phyloP scores from a whole-genome alignment of 2,329 filamentous ascomycete genomes.

The Alternaria ventricosa region DNA sequence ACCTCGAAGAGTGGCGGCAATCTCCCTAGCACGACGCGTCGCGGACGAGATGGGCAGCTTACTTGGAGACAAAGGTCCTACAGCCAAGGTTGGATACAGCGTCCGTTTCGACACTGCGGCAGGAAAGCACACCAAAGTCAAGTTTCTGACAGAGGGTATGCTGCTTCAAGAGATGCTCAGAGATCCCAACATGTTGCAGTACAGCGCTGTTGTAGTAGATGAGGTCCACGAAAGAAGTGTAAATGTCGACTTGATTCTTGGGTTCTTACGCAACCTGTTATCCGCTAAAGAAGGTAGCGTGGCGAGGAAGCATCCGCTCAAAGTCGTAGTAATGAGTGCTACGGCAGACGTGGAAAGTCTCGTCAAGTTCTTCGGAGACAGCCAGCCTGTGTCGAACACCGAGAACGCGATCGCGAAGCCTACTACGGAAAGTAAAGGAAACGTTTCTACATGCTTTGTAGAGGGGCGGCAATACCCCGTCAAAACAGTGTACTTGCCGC shows the following conservation, averaged over 20 bases:
- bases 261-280: constrained; percentile 83
- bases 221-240: constrained; percentile 97
- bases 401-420: constrained; percentile 20
- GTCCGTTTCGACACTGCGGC: constrained; percentile 92
- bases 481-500: constrained; percentile 74
- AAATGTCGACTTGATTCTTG: constrained; percentile 89
- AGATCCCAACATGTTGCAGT: constrained; percentile 81
- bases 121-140: constrained; percentile 82
- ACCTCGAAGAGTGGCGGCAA: constrained; percentile 90
- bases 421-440: background rate
- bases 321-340: constrained; percentile 95
- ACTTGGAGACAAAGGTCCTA: constrained; percentile 64
- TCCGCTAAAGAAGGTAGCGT: constrained; percentile 71
- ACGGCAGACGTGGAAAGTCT: constrained; percentile 88
- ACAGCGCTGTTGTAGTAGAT: constrained; percentile 90
- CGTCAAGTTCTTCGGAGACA: constrained; percentile 71
- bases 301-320: constrained; percentile 66
- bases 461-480: constrained; percentile 90
- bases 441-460: constrained; percentile 67
- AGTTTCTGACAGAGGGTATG: constrained; percentile 96
- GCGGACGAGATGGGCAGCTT: constrained; percentile 78
- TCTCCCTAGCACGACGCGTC: constrained; percentile 86
- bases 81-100: constrained; percentile 82
- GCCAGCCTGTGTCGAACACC: constrained; percentile 2
- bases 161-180: constrained; percentile 89